Base-by-base conservation (phyloP, 2,329 filamentous ascomycete genomes). In the Alternaria incomplexa region DNA sequence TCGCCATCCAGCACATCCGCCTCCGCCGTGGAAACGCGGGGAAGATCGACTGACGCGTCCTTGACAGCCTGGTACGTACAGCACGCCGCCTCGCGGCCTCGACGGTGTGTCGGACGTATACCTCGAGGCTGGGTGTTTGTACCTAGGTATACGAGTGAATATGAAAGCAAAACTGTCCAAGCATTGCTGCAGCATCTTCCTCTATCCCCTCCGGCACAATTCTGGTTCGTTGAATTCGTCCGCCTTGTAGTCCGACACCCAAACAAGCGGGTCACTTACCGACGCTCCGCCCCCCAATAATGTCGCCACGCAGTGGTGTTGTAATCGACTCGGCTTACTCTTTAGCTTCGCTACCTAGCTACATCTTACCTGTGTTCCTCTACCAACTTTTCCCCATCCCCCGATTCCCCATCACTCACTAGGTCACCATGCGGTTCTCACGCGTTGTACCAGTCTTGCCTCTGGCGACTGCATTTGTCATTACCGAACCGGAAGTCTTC, bases 401-500 rank as follows among this genome's bases (percentile, higher is more conserved):
- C 51, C 56, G 50, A 47, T 54, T 40, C 56, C 58, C 58, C 47
- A 64, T 40, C 59, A 22, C 40, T 28, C 32, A 52, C 63, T 36
- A 57, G 57, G 36, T 52, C 67, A 81, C 64, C 47, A 87, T 87
- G 85, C 86, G 82, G 78, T 77, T 85, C 72, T 76, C 77, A 55
- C 78, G 78, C 51, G 67, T 87, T 47, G 72, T 87, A 64, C 83
- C 85, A 60, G 77, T 87, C 53, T 82, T 83, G 69, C 83, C 84
- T 28, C 66, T 85, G 53, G 78, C 82, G 65, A 79, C 84, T 56
- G 85, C 85, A 25, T 82, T 88, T 56, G 84, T 88, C 62, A 78
- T 88, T 52, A 85, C 85, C 15, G 81, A 86, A 51, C 81, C 85
- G 65, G 72, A 84, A 58, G 77, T 85, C 20, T 81, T 85, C 63